Evolutionary conservation across 345 rosid species (phyloP).

Genomic region (Brassica juncea): DNA sequence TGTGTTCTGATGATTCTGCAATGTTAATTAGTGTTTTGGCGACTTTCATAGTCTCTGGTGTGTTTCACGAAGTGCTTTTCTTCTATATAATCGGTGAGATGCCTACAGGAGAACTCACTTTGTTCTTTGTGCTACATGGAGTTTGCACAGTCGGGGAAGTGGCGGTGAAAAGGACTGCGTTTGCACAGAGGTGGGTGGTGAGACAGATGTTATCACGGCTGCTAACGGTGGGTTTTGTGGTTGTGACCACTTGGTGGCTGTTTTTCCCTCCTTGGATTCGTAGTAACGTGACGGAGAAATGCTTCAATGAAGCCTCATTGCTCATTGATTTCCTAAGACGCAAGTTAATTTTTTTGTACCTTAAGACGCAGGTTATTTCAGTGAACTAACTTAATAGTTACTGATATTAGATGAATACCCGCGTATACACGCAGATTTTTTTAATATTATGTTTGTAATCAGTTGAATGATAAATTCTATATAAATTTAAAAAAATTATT

Average conservation of each 20-base stretch:
- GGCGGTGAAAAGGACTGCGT: conserved; percentile 5
- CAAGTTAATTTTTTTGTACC: neutral
- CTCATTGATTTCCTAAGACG: neutral
- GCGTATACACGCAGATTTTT: too few relatives aligned
- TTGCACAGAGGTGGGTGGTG: conserved; percentile 2
- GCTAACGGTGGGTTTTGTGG: neutral
- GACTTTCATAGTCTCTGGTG: neutral
- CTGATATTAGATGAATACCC: too few relatives aligned
- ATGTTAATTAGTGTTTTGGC: neutral
- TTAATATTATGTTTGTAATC: too few relatives aligned
- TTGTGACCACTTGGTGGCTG: neutral
- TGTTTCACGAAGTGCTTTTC: conserved; percentile 6
- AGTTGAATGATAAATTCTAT: too few relatives aligned
- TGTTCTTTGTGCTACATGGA: conserved; percentile 2
- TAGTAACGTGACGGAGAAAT: neutral
- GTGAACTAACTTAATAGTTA: neutral
- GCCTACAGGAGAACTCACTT: neutral
- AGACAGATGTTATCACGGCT: neutral
- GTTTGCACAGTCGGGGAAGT: neutral
- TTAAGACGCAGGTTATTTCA: neutral
- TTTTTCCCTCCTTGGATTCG: neutral
- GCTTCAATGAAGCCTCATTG: neutral
- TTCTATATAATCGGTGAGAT: neutral
- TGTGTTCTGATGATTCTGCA: neutral
- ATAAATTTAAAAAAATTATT: too few relatives aligned